A percentile compares a stretch with the other conserved stretches of the same genome.
Evolutionary conservation across 2,329 filamentous ascomycete genomes (phyloP).

Genomic region (Sarocladium oryzae): DNA sequence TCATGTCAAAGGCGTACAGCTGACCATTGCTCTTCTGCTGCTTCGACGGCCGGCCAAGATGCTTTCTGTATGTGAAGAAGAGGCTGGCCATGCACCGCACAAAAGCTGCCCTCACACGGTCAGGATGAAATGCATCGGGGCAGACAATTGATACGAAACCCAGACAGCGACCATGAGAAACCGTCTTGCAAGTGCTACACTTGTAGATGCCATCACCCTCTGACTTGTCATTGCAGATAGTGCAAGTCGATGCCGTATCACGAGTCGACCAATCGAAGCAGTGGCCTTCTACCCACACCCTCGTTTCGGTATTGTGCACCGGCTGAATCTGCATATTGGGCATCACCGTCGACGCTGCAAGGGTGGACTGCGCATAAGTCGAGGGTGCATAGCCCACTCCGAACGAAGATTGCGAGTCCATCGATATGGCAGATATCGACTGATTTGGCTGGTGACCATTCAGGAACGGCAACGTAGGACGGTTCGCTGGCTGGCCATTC

Average conservation of each 20-base stretch:
- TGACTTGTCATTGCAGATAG: conserved; percentile 69
- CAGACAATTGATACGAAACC: conserved; percentile 59
- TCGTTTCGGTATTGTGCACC: conserved; percentile 71
- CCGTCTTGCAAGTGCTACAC: conserved; percentile 58
- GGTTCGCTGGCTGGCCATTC: conserved; percentile 61
- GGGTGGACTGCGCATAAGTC: conserved; percentile 77
- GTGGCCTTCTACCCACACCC: conserved; percentile 79
- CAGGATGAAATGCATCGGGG: conserved; percentile 53
- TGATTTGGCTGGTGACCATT: conserved; percentile 55
- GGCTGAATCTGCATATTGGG: conserved; percentile 75
- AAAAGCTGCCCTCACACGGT: conserved; percentile 57
- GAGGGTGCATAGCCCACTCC: conserved; percentile 71
- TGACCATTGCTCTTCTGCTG: conserved; percentile 56
- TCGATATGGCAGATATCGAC: conserved; percentile 53
- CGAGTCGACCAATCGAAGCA: conserved; percentile 61
- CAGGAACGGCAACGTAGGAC: conserved; percentile 69
- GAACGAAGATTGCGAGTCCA: conserved; percentile 65
- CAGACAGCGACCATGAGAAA: conserved; percentile 54
- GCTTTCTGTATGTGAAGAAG: conserved; percentile 60
- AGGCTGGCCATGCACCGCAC: conserved; percentile 60
- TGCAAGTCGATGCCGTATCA: conserved; percentile 58
- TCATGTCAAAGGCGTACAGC: conserved; percentile 58
- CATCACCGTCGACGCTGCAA: conserved; percentile 82
- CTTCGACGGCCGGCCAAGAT: conserved; percentile 51
- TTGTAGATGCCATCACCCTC: conserved; percentile 68